A percentile compares a stretch with the other conserved stretches of the same genome.
phyloP scores from a whole-genome alignment of 441 rosid species.

The Sinapis alba region DNA sequence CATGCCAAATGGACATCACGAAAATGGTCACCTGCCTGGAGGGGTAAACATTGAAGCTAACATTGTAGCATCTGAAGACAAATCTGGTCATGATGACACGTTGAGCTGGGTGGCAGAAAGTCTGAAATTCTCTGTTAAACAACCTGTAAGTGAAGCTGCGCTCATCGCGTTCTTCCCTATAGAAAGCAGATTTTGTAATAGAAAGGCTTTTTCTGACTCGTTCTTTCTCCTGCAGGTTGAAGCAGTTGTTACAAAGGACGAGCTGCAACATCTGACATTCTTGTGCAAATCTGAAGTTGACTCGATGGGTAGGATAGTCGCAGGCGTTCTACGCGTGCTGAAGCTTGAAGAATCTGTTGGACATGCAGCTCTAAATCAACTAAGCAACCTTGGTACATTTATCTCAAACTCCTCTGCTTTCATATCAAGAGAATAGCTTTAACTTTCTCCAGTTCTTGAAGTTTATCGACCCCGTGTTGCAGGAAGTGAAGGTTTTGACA shows the following conservation, averaged over 20 bases:
- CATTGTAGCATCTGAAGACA: slow-evolving; percentile 60
- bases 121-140: slow-evolving; percentile 83
- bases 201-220: background rate
- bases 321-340: slow-evolving; percentile 81
- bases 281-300: slow-evolving; percentile 91
- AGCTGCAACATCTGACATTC: slow-evolving; percentile 77
- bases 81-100: slow-evolving; percentile 53
- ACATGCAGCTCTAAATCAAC: slow-evolving; percentile 76
- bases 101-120: slow-evolving; percentile 77
- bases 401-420: background rate
- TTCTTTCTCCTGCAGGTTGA: slow-evolving; percentile 61
- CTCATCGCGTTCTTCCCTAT: slow-evolving; percentile 3
- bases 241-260: slow-evolving; percentile 86
- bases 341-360: slow-evolving; percentile 88
- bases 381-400: slow-evolving; percentile 87
- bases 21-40: slow-evolving; percentile 50
- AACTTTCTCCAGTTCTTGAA: slow-evolving; percentile 7
- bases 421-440: background rate
- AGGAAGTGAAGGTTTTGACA: slow-evolving; percentile 89
- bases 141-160: slow-evolving; percentile 64
- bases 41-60: slow-evolving; percentile 82
- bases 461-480: slow-evolving; percentile 25
- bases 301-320: slow-evolving; percentile 91
- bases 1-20: slow-evolving; percentile 62
- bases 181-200: background rate